A percentile compares a stretch with the other conserved stretches of the same genome.
Conservation (phyloP, 2,329 filamentous ascomycete genomes). For the Eurotiales sp. region DNA sequence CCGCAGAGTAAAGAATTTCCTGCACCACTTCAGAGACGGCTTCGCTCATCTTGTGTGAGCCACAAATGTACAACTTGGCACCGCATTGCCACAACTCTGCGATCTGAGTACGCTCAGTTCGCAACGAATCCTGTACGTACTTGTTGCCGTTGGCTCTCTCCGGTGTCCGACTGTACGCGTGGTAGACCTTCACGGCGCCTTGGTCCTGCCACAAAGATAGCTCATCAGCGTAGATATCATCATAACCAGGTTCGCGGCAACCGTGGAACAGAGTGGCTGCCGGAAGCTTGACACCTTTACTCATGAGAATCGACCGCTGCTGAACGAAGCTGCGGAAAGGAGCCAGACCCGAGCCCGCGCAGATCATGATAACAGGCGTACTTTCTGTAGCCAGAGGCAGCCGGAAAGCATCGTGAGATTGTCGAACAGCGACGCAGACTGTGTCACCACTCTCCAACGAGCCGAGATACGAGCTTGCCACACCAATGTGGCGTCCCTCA, state of each 20-base stretch:
- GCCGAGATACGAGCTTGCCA: background rate
- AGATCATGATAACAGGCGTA: constrained; percentile 39
- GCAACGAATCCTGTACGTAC: background rate
- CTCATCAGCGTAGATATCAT: background rate
- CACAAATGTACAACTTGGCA: background rate
- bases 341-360: constrained; percentile 52
- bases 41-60: background rate
- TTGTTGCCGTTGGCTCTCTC: background rate
- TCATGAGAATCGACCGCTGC: constrained; percentile 48
- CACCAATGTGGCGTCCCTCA: background rate
- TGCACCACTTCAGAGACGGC: background rate
- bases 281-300: background rate
- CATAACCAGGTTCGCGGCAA: background rate
- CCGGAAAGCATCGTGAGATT: constrained; percentile 34
- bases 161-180: background rate
- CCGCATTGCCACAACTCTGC: background rate
- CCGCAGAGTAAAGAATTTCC: too few species aligned
- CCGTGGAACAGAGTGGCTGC: background rate
- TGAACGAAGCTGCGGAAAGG: constrained; percentile 63
- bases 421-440: constrained; percentile 32
- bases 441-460: constrained; percentile 28
- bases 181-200: background rate
- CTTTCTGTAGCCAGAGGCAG: constrained; percentile 27
- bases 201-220: background rate
- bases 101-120: background rate